A percentile compares a stretch with the other conserved stretches of the same genome.
These are phyloP conservation scores for Lentinula aciculospora DNA, from an alignment of 768 basidiomycete species.

Conservation along the genomic window DNA sequence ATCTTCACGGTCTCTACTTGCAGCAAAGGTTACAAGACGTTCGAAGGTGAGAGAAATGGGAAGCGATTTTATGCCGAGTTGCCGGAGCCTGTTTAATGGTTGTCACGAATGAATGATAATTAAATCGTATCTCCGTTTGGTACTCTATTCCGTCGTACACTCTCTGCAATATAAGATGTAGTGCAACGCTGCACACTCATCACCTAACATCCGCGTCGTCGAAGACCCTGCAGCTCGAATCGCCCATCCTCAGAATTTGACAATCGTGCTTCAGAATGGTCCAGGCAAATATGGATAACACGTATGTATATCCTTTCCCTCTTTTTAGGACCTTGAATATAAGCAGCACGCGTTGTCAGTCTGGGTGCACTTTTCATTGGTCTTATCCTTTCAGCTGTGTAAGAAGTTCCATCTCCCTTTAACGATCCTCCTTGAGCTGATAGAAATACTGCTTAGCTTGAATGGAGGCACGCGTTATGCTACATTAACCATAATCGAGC, in stretches of 20 bases:
- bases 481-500: no score
- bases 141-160: not conserved
- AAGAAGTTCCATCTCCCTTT: not conserved
- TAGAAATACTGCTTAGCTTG: not conserved
- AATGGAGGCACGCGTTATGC: not conserved
- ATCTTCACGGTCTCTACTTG: no score
- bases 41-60: no score
- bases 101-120: no score
- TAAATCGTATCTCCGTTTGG: not conserved
- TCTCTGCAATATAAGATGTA: no score
- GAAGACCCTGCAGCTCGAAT: not conserved
- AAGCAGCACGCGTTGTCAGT: not conserved
- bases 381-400: constrained; percentile 3
- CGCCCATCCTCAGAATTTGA: not conserved
- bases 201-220: not conserved
- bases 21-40: no score
- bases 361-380: constrained; percentile 5
- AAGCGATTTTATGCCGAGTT: no score
- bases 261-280: not conserved
- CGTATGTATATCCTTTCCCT: not conserved
- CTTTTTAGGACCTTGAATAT: no score
- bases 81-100: no score
- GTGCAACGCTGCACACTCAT: not conserved
- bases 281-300: not conserved
- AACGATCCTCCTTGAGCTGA: not conserved